Percentiles rank a stretch among this genome's conserved stretches.
These are phyloP conservation scores for Acidiella bohemica DNA, from an alignment of 495 filamentous ascomycete genomes.

Conservation along the genomic window DNA sequence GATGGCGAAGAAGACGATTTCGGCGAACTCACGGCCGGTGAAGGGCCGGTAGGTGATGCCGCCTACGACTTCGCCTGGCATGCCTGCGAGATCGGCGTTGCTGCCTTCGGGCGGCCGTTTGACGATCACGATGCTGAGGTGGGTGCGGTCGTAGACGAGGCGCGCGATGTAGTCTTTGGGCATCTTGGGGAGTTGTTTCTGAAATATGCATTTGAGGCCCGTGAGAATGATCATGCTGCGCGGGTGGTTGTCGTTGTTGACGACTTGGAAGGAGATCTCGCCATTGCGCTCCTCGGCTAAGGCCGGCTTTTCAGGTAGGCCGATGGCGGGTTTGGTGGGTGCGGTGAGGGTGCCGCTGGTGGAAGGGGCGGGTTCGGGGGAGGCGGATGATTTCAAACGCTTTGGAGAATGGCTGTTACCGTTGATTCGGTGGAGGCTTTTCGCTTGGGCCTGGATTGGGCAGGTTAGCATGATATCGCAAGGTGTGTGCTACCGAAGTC, in stretches of 20 bases:
- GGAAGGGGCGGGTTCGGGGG: conserved; percentile 24
- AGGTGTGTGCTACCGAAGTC: too few species aligned
- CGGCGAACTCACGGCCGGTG: conserved; percentile 81
- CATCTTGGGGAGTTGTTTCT: conserved; percentile 98
- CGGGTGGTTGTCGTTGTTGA: conserved; percentile 84
- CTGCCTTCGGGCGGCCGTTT: conserved; percentile 35
- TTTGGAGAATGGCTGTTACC: conserved; percentile 33
- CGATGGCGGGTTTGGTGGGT: not conserved
- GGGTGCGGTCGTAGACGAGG: conserved; percentile 91
- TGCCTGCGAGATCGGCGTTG: conserved; percentile 2
- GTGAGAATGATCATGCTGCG: conserved; percentile 91
- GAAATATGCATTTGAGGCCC: conserved; percentile 93
- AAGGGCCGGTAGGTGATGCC: conserved; percentile 97
- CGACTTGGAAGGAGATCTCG: conserved; percentile 93
- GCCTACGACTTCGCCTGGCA: conserved; percentile 30
- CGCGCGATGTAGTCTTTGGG: conserved; percentile 97
- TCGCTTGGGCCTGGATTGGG: conserved; percentile 24
- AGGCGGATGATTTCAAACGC: conserved; percentile 37
- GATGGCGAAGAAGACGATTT: conserved; percentile 98
- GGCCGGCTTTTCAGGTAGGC: conserved; percentile 50
- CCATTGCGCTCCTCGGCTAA: conserved; percentile 89
- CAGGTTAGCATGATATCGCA: too few species aligned
- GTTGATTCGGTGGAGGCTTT: conserved; percentile 15
- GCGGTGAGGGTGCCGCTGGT: not conserved
- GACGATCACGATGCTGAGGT: conserved; percentile 91